Percentiles rank a stretch among this genome's conserved stretches.
These are phyloP conservation scores for Fusarium kyushuense DNA, from an alignment of 2,329 filamentous ascomycete genomes.

Conservation along the genomic window DNA sequence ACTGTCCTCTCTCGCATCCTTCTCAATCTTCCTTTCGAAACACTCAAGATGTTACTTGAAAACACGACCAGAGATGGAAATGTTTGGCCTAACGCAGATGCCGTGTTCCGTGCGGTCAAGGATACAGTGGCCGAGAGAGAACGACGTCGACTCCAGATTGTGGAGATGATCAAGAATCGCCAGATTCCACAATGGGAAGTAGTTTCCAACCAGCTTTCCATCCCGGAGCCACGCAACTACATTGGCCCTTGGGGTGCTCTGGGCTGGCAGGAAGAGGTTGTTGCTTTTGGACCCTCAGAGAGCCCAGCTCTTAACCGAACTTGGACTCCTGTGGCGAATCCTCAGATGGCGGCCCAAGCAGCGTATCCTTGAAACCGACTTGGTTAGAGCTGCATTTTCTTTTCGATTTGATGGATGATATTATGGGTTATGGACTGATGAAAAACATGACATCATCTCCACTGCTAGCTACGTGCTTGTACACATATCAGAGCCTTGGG, in stretches of 20 bases:
- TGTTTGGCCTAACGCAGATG: conserved; percentile 63
- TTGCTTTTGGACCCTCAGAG: conserved; percentile 55
- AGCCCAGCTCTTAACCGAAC: conserved; percentile 58
- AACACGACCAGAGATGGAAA: conserved; percentile 63
- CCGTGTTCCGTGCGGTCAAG: conserved; percentile 62
- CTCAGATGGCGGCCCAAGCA: conserved; percentile 39
- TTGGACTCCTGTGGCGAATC: conserved; percentile 57
- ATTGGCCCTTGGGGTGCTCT: conserved; percentile 60
- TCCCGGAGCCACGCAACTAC: conserved; percentile 53
- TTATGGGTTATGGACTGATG: conserved; percentile 32
- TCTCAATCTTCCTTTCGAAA: conserved; percentile 75
- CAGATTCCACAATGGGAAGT: conserved; percentile 52
- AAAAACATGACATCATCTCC: conserved; percentile 20
- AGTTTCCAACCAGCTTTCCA: conserved; percentile 55
- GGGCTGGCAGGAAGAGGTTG: conserved; percentile 63
- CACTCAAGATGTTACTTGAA: conserved; percentile 75
- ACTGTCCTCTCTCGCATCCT: conserved; percentile 73
- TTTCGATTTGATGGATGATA: conserved; percentile 33
- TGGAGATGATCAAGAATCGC: conserved; percentile 58
- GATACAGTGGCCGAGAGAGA: conserved; percentile 69
- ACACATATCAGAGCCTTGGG: conserved; percentile 7
- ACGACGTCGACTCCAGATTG: conserved; percentile 61
- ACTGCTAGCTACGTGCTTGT: conserved; percentile 10
- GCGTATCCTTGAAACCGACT: conserved; percentile 50
- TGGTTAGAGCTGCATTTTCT: conserved; percentile 26